Evolutionary conservation across 495 filamentous ascomycete species (phyloP).

Genomic region (Neurospora pannonica): DNA sequence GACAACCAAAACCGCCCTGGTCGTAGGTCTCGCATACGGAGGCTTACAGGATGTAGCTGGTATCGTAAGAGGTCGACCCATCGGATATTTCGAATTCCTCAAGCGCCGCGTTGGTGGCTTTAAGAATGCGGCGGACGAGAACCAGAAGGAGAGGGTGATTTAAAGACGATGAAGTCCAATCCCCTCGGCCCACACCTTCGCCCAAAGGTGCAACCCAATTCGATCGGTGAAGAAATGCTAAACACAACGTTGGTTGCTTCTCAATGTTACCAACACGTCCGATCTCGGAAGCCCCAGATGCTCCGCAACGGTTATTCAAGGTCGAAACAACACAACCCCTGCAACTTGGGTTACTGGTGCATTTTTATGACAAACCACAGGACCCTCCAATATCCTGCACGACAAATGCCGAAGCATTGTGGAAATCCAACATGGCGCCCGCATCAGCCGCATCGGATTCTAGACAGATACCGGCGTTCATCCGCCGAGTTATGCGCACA

Average conservation of each 20-base stretch:
- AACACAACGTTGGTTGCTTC: not conserved
- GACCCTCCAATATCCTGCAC: not conserved
- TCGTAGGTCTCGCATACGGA: conserved; percentile 71
- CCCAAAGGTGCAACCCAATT: not conserved
- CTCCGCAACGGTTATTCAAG: not conserved
- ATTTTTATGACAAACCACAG: not conserved
- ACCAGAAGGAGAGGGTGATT: conserved; percentile 66
- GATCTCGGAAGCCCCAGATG: not conserved
- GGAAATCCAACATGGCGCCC: not conserved
- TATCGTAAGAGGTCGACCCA: conserved; percentile 52
- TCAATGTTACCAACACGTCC: not conserved
- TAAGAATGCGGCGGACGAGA: conserved; percentile 34
- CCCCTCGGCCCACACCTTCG: not conserved
- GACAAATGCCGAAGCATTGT: not conserved
- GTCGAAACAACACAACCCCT: not conserved
- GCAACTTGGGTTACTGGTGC: not conserved
- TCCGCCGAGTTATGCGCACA: not conserved
- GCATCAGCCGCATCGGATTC: not conserved
- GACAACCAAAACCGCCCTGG: conserved; percentile 69
- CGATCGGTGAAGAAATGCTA: not conserved
- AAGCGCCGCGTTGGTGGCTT: conserved; percentile 18
- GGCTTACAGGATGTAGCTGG: conserved; percentile 55
- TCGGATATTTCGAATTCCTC: conserved; percentile 64
- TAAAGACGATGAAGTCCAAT: not conserved
- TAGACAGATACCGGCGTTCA: not conserved